phyloP scores from a whole-genome alignment of 1,284 basidiomycete genomes.

The Sanguinoderma infundibulare region DNA sequence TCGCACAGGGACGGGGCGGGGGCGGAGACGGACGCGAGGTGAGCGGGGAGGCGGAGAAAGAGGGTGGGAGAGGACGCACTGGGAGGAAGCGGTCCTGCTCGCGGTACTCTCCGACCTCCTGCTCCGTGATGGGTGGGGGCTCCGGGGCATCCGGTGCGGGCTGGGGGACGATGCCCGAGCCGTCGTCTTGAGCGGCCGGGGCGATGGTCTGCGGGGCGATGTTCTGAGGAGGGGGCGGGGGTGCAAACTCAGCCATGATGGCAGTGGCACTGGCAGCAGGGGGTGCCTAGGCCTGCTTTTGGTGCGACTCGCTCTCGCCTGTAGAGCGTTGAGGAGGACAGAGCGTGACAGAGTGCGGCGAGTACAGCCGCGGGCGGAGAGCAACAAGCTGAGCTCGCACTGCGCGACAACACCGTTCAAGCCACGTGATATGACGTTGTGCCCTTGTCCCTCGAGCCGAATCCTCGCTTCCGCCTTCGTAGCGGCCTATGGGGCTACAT shows the following conservation, averaged over 20 bases:
- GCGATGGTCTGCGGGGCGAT: constrained; percentile 47
- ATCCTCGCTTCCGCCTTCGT: no score
- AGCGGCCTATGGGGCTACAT: no score
- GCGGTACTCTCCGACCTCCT: constrained; percentile 89
- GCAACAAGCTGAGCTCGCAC: not conserved
- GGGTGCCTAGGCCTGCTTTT: not conserved
- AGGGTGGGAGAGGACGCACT: constrained; percentile 49
- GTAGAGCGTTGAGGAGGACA: not conserved
- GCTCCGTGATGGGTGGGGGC: constrained; percentile 81
- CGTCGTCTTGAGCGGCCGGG: constrained; percentile 50
- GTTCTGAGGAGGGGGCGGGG: constrained; percentile 48
- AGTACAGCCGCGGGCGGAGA: not conserved
- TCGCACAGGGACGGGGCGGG: not conserved
- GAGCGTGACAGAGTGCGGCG: no score
- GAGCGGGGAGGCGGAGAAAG: not conserved
- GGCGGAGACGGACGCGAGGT: not conserved
- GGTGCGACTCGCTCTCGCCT: not conserved
- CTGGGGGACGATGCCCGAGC: constrained; percentile 43
- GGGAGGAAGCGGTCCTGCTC: constrained; percentile 93
- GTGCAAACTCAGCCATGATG: constrained; percentile 56
- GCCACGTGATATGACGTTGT: no score
- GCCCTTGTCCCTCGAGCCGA: no score
- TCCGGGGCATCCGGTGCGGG: constrained; percentile 53
- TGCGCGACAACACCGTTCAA: no score
- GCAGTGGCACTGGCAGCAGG: not conserved